Conservation (phyloP, 768 basidiomycete genomes). For the Auricularia cornea region DNA sequence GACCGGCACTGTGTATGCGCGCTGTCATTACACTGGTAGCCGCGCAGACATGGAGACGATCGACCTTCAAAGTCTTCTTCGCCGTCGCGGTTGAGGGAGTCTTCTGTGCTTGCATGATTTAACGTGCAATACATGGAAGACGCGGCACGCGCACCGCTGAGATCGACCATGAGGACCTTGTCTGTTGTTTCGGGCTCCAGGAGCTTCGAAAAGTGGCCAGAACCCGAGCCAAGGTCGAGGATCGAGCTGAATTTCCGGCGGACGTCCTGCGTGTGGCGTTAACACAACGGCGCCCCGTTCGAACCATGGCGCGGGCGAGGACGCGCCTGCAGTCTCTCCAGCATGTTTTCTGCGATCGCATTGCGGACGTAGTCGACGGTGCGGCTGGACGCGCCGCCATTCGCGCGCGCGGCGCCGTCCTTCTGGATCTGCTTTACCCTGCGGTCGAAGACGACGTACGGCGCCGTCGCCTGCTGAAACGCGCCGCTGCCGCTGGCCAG, state of each 20-base stretch:
- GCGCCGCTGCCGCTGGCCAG: slow-evolving; percentile 37
- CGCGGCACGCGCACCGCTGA: slow-evolving; percentile 51
- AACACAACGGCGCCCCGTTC: neutral
- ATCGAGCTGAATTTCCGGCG: slow-evolving; percentile 72
- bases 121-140: slow-evolving; percentile 6
- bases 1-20: slow-evolving; percentile 51
- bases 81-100: slow-evolving; percentile 64
- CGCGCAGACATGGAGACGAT: slow-evolving; percentile 7
- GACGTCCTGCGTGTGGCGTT: slow-evolving; percentile 61
- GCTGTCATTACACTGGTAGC: slow-evolving; percentile 1
- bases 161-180: slow-evolving; percentile 79
- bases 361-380: slow-evolving; percentile 87
- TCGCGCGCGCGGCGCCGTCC: slow-evolving; percentile 56
- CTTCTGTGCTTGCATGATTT: slow-evolving; percentile 35
- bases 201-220: slow-evolving; percentile 86
- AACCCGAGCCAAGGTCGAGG: slow-evolving; percentile 82
- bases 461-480: slow-evolving; percentile 37
- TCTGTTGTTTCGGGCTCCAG: slow-evolving; percentile 57
- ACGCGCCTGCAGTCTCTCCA: slow-evolving; percentile 78
- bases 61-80: slow-evolving; percentile 76
- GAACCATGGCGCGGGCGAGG: slow-evolving; percentile 3
- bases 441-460: slow-evolving; percentile 86
- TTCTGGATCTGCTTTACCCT: slow-evolving; percentile 66
- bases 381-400: slow-evolving; percentile 53
- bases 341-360: slow-evolving; percentile 83